Percentiles rank a stretch among this genome's conserved stretches.
phyloP scores from a whole-genome alignment of 768 basidiomycete species.

The Macrocybe gigantea region DNA sequence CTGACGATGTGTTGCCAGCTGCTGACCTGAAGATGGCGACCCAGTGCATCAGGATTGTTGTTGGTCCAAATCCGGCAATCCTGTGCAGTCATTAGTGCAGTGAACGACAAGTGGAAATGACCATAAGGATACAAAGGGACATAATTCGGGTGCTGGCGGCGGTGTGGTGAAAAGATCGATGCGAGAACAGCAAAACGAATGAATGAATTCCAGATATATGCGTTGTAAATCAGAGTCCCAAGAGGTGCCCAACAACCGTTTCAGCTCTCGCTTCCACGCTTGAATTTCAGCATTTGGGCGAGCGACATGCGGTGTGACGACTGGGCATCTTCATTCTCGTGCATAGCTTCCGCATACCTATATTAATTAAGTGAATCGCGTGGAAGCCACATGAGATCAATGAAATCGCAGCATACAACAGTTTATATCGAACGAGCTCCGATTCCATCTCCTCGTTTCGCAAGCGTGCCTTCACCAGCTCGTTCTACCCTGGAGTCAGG shows the following conservation, averaged over 20 bases:
- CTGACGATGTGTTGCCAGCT: too few relatives aligned
- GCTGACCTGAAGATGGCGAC: too few relatives aligned
- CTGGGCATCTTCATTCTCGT: conserved; percentile 66
- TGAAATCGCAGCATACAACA: conserved; percentile 51
- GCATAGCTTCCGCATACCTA: conserved; percentile 72
- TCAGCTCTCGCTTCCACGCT: conserved; percentile 29
- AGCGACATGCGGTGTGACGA: conserved; percentile 60
- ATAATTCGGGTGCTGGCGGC: too few relatives aligned
- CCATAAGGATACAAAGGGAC: too few relatives aligned
- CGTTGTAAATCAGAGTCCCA: background rate
- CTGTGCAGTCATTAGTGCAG: too few relatives aligned
- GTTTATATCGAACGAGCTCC: conserved; percentile 91
- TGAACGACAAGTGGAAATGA: too few relatives aligned
- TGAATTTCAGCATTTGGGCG: conserved; percentile 35
- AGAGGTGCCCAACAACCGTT: background rate
- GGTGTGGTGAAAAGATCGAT: too few relatives aligned
- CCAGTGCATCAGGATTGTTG: too few relatives aligned
- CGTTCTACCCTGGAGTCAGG: conserved; percentile 47
- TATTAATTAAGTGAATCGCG: background rate
- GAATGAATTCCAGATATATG: too few relatives aligned
- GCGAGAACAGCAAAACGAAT: too few relatives aligned
- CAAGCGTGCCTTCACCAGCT: conserved; percentile 84
- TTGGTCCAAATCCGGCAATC: too few relatives aligned
- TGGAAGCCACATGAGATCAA: conserved; percentile 3
- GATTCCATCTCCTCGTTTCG: conserved; percentile 91